These are phyloP conservation scores for Phascolomyces articulosus DNA, from an alignment of 371 early-diverging fungal species.

Conservation along the genomic window DNA sequence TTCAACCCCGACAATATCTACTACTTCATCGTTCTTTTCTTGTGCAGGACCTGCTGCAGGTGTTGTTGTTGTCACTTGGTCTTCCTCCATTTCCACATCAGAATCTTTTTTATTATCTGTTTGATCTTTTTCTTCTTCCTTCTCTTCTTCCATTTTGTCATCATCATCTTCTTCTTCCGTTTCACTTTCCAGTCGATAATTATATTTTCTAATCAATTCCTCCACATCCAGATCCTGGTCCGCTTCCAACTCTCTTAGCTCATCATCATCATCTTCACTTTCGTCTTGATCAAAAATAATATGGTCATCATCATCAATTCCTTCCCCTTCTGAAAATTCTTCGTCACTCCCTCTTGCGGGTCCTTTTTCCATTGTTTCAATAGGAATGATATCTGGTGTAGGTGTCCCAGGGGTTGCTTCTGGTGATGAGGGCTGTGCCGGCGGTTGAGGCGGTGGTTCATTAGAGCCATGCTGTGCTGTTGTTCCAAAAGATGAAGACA, in stretches of 20 bases:
- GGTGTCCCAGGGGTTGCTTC: not conserved
- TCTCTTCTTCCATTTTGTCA: conserved; percentile 16
- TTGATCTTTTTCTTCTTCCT: conserved; percentile 9
- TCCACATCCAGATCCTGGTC: conserved; percentile 59
- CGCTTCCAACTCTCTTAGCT: conserved; percentile 30
- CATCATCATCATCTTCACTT: conserved; percentile 37
- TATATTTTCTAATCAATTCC: conserved; percentile 52
- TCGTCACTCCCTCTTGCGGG: not conserved
- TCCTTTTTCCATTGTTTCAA: not conserved
- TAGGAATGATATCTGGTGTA: conserved; percentile 10
- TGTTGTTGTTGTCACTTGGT: no score
- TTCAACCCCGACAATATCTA: conserved; percentile 12
- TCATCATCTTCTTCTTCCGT: conserved; percentile 21
- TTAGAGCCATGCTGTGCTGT: not conserved
- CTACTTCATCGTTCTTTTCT: not conserved
- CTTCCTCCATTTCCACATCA: not conserved
- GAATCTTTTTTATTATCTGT: conserved; percentile 1
- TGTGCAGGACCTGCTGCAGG: not conserved
- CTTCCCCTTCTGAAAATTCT: conserved; percentile 10
- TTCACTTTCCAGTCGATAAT: conserved; percentile 29
- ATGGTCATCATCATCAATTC: conserved; percentile 39
- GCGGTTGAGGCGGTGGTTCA: not conserved
- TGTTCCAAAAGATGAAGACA: not conserved
- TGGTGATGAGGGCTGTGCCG: no score
- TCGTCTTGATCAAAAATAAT: conserved; percentile 31